Evolutionary conservation across 2,329 filamentous ascomycete genomes (phyloP).

Genomic region (Apiospora pterosperma): DNA sequence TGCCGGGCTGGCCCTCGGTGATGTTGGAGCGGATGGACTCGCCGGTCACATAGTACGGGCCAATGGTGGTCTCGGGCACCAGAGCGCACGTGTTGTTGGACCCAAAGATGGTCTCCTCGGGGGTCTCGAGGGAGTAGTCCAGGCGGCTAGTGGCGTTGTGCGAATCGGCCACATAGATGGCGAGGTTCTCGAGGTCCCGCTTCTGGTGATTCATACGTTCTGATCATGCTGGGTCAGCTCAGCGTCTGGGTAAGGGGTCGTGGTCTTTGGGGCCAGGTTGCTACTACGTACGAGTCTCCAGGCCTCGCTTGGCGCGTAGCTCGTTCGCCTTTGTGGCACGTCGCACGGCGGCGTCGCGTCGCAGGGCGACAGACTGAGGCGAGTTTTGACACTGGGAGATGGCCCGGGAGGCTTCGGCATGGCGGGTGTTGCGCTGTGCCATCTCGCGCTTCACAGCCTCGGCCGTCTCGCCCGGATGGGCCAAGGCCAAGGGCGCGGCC

Average conservation of each 20-base stretch:
- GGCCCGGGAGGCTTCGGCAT: no score
- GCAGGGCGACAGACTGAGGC: no score
- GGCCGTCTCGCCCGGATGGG: no score
- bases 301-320: conserved; percentile 34
- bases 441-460: no score
- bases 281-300: conserved; percentile 23
- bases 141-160: conserved; percentile 26
- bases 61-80: conserved; percentile 31
- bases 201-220: conserved; percentile 14
- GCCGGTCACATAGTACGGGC: conserved; percentile 42
- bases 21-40: conserved; percentile 43
- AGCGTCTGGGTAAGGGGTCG: neutral
- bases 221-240: neutral
- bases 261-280: neutral
- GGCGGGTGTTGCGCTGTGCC: no score
- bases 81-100: conserved; percentile 32
- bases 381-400: no score
- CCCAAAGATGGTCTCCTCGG: conserved; percentile 30
- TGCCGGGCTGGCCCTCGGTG: conserved; percentile 37
- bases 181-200: conserved; percentile 27
- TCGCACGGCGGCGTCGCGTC: no score
- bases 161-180: conserved; percentile 29
- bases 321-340: conserved; percentile 34
- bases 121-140: conserved; percentile 26
- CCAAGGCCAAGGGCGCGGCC: no score